Conservation (phyloP, 2,329 filamentous ascomycete genomes). For the Colletotrichum spaethianum region DNA sequence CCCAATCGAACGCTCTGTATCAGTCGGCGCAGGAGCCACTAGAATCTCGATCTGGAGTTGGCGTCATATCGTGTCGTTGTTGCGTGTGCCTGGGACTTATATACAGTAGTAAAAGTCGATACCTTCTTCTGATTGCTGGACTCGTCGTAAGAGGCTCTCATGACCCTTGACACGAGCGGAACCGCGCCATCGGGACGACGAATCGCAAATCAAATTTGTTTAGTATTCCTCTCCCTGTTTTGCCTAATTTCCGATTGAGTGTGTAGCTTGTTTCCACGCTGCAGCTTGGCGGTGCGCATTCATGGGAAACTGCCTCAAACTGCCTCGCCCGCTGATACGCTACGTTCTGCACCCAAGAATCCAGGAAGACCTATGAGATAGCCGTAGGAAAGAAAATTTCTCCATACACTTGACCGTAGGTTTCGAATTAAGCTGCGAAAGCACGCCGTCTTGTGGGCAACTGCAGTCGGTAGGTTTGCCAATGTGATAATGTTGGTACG, state of each 20-base stretch:
- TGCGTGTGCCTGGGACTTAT: neutral
- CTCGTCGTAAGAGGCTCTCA: too few relatives aligned
- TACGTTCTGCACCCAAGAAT: neutral
- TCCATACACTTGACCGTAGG: neutral
- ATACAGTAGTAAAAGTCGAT: neutral
- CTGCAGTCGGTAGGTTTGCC: neutral
- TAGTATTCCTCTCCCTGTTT: too few relatives aligned
- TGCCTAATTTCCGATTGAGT: neutral
- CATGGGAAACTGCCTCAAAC: neutral
- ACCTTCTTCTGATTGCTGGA: neutral
- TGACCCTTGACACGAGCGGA: neutral
- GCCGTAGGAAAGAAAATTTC: neutral
- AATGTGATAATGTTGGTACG: conserved; percentile 1
- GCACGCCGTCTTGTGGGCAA: too few relatives aligned
- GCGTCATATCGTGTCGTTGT: neutral
- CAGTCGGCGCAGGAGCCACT: neutral
- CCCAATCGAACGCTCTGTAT: neutral
- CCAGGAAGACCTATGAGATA: neutral
- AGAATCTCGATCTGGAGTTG: neutral
- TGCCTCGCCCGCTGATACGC: neutral
- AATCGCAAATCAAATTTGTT: too few relatives aligned
- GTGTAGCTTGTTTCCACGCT: neutral
- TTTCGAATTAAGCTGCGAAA: too few relatives aligned
- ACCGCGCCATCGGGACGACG: too few relatives aligned
- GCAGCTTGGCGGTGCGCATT: neutral